These are phyloP conservation scores for Cornus controversa DNA, from an alignment of 148 eudicot species.

Conservation along the genomic window DNA sequence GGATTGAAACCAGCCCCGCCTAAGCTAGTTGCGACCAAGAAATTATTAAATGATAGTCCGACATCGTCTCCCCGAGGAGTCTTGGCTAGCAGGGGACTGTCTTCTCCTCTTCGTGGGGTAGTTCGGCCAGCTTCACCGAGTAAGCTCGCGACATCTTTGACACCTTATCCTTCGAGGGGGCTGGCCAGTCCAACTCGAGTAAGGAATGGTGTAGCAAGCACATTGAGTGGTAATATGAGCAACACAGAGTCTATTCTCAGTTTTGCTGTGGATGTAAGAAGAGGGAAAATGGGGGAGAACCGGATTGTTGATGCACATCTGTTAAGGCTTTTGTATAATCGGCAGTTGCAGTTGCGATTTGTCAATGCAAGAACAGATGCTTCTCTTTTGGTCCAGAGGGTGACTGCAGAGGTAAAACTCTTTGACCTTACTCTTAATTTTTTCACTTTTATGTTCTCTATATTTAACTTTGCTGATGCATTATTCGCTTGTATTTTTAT, in stretches of 20 bases:
- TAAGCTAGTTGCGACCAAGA: constrained; percentile 30
- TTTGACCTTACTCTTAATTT: neutral
- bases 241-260: constrained; percentile 52
- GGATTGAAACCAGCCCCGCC: constrained; percentile 24
- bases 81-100: constrained; percentile 35
- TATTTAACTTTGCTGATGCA: too few relatives aligned
- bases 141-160: constrained; percentile 20
- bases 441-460: too few relatives aligned
- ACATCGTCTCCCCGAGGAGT: constrained; percentile 43
- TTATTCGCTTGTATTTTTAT: neutral
- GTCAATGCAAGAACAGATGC: constrained; percentile 68
- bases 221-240: constrained; percentile 17
- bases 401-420: constrained; percentile 59
- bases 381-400: constrained; percentile 41
- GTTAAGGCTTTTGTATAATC: constrained; percentile 59
- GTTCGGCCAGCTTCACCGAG: constrained; percentile 39
- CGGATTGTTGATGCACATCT: constrained; percentile 64
- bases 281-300: constrained; percentile 64
- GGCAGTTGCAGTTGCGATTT: constrained; percentile 82
- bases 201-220: constrained; percentile 28
- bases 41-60: constrained; percentile 29
- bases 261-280: constrained; percentile 56
- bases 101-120: constrained; percentile 60
- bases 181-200: constrained; percentile 56
- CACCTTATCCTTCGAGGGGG: constrained; percentile 44